Evolutionary conservation across 140 eudicot species (phyloP).

Genomic region (Stevia rebaudiana): DNA sequence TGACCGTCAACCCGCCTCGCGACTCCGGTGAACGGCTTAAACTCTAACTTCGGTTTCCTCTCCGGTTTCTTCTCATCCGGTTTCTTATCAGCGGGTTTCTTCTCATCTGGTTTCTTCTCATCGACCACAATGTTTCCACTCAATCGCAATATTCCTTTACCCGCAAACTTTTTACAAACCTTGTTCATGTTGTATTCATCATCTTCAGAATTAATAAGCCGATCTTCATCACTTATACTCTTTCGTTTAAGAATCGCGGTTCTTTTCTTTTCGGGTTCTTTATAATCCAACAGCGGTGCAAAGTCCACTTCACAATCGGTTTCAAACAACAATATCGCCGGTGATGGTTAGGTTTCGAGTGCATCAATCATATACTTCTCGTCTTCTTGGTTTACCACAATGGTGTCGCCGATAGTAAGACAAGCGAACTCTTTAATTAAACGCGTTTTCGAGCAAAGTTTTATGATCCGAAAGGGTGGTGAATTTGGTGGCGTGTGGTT

Average conservation of each 20-base stretch:
- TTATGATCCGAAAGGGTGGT: conserved; percentile 18
- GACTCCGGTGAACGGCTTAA: conserved; percentile 27
- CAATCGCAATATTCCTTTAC: too few relatives aligned
- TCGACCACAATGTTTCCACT: too few relatives aligned
- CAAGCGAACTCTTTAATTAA: conserved; percentile 28
- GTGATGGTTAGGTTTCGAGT: conserved; percentile 23
- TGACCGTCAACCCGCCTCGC: conserved; percentile 29
- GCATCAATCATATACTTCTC: conserved; percentile 23
- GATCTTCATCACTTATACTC: too few relatives aligned
- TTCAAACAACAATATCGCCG: conserved; percentile 28
- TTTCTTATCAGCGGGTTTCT: neutral
- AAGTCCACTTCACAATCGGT: conserved; percentile 49
- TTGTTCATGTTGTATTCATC: too few relatives aligned
- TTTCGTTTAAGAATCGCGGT: too few relatives aligned
- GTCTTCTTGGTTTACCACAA: conserved; percentile 17
- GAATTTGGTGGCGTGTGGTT: conserved; percentile 31
- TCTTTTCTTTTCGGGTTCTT: conserved; percentile 34
- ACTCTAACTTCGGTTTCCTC: neutral
- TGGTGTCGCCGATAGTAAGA: conserved; percentile 31
- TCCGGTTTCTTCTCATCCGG: neutral
- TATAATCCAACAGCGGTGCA: conserved; percentile 35
- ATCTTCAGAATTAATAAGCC: too few relatives aligned
- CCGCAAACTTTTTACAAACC: too few relatives aligned
- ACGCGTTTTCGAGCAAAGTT: conserved; percentile 13
- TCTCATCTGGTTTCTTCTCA: too few relatives aligned